These are phyloP conservation scores for Phytophthora pisi DNA, from an alignment of 352 stramenopile species.

Conservation along the genomic window DNA sequence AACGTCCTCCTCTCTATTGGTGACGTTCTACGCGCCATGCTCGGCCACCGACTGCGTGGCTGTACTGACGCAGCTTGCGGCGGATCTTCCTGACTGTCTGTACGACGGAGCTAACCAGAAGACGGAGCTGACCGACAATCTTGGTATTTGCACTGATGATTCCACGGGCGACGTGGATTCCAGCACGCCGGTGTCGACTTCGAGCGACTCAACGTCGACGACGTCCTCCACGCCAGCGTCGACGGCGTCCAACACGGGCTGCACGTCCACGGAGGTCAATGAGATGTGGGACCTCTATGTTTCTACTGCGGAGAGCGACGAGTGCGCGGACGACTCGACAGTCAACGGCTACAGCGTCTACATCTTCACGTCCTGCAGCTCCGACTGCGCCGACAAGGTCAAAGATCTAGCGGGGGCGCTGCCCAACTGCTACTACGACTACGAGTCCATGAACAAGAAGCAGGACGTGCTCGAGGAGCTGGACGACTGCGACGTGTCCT, in stretches of 20 bases:
- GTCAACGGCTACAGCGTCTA: slow-evolving; percentile 33
- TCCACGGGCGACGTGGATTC: slow-evolving; percentile 8
- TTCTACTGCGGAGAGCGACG: slow-evolving; percentile 27
- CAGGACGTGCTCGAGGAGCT: slow-evolving; percentile 24
- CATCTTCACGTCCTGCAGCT: slow-evolving; percentile 39
- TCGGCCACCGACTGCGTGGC: slow-evolving; percentile 24
- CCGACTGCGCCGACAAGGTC: slow-evolving; percentile 29
- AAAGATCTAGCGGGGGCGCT: slow-evolving; percentile 25
- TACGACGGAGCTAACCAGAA: slow-evolving; percentile 34
- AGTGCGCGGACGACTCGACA: slow-evolving; percentile 32
- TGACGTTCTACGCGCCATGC: slow-evolving; percentile 29
- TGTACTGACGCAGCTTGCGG: slow-evolving; percentile 19
- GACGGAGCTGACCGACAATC: slow-evolving; percentile 13
- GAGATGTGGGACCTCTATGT: slow-evolving; percentile 30
- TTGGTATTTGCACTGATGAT: slow-evolving; percentile 20
- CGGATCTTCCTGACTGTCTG: slow-evolving; percentile 22
- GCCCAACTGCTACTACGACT: slow-evolving; percentile 45
- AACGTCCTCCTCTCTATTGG: slow-evolving; percentile 6
- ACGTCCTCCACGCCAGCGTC: slow-evolving; percentile 13
- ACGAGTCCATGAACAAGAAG: slow-evolving; percentile 45
- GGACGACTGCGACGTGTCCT: slow-evolving; percentile 9
- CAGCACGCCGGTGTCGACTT: slow-evolving; percentile 5
- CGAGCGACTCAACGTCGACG: slow-evolving; percentile 5
- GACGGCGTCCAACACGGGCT: slow-evolving; percentile 22
- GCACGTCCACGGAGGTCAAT: slow-evolving; percentile 19